Evolutionary conservation across 257 asterid species (phyloP).

Genomic region (Gentiana macrophylla): DNA sequence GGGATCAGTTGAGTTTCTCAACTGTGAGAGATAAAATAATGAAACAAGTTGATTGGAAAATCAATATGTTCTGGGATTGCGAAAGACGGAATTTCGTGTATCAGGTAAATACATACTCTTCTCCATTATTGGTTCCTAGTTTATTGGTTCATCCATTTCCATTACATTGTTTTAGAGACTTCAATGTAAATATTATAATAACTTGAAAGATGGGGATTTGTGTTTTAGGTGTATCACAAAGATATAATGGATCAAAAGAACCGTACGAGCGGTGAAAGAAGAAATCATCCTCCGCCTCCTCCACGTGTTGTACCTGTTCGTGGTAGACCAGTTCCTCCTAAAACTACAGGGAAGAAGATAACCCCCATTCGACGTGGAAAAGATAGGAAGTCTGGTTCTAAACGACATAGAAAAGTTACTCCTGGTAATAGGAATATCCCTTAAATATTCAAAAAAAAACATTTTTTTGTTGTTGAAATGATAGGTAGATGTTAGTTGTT

Average conservation of each 20-base stretch:
- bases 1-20: conserved; percentile 96
- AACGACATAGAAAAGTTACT: conserved; percentile 54
- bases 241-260: conserved; percentile 76
- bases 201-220: neutral
- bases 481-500: too few relatives aligned
- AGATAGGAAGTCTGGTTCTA: conserved; percentile 60
- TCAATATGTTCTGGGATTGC: conserved; percentile 87
- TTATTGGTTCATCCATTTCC: neutral
- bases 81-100: conserved; percentile 87
- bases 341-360: conserved; percentile 13
- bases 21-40: conserved; percentile 79
- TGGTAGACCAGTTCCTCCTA: conserved; percentile 3
- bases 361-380: conserved; percentile 37
- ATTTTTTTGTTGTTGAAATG: too few relatives aligned
- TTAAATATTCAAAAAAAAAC: neutral
- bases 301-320: conserved; percentile 19
- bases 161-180: neutral
- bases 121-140: neutral
- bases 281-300: conserved; percentile 26
- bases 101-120: conserved; percentile 42
- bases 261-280: conserved; percentile 28
- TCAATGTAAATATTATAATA: too few relatives aligned
- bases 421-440: conserved; percentile 33
- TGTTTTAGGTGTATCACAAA: conserved; percentile 76
- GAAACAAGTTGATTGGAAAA: conserved; percentile 58